Base-by-base conservation (phyloP, 2,329 filamentous ascomycete genomes). In the Drechslerella coelobrocha region DNA sequence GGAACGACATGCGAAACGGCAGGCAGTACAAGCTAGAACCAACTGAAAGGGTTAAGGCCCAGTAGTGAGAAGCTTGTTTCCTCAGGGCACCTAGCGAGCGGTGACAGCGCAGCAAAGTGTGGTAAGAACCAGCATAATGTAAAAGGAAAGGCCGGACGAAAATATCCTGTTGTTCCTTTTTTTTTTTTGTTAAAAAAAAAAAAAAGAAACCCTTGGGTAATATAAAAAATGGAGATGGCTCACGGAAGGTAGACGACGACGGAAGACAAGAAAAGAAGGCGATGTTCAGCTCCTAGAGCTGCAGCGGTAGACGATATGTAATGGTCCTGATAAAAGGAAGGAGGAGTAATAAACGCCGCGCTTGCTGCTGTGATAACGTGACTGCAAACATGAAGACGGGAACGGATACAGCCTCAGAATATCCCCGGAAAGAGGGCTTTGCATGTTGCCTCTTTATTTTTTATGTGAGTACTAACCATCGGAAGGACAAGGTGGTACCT, bases 41-140 rank as follows among this genome's bases (percentile, higher is more conserved):
- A 55, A 71, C 59, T 59, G 59, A 71, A 71, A 71, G 37, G 65
- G 59, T 55, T 59, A 71, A 63, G 53, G 59, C 29, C 48, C 66
- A 63, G n/a, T 59, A 54, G 47, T 52, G 52, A 71, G 55, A 29
- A 48, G 53, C 39, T 31, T 48, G n/a, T 56, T 62, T 56, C 45
- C 43, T 71, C 59, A 60, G 66, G 53, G 53, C 53, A 54, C 59
- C 59, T 54, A 48, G 59, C 48, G 66, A 55, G 59, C 48, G 54
- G 43, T 71, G 59, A 62, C 66, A 71, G 66, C 59, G 41, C 66
- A 71, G 48, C 59, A 55, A 43, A 37, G 53, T 63, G 66, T 63
- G 66, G 66, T 60, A 26, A 59, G 52, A 52, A 63, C 55, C 61
- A 45, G 47, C 47, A 54, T 34, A 51, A 10, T 9, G 24, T 50